Evolutionary conservation across 163 green algal genomes (phyloP).

Genomic region (Chloromonas sp.): DNA sequence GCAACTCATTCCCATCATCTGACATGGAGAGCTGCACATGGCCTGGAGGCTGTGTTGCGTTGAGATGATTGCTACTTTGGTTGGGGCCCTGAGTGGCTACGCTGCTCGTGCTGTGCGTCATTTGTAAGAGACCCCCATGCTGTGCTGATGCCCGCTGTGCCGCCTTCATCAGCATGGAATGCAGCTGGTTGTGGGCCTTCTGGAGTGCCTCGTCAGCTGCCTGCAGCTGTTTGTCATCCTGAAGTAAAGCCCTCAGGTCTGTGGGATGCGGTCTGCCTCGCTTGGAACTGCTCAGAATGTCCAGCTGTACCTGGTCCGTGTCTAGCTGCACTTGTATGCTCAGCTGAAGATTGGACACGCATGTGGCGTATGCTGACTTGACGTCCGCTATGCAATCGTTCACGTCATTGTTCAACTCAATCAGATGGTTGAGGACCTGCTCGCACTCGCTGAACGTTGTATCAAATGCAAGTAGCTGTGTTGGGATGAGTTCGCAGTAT

Average conservation of each 20-base stretch:
- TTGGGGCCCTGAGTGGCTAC: no score
- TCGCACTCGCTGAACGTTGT: neutral
- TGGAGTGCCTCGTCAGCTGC: neutral
- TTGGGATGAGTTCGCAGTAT: neutral
- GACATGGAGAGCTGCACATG: no score
- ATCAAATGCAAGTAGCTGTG: neutral
- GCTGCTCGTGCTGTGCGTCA: no score
- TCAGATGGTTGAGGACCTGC: neutral
- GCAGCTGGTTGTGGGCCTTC: neutral
- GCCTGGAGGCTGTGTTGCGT: no score
- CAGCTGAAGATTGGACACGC: neutral
- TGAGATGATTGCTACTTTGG: no score
- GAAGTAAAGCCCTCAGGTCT: no score
- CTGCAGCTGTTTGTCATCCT: neutral
- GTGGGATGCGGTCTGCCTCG: no score
- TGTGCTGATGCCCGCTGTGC: no score
- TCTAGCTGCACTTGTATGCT: neutral
- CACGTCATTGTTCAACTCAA: slow-evolving; percentile 7
- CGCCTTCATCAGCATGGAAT: no score
- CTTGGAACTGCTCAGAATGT: neutral
- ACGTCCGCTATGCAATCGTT: slow-evolving; percentile 1
- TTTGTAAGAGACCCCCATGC: no score
- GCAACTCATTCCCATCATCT: no score
- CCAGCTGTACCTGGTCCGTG: neutral
- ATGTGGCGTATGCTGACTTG: slow-evolving; percentile 1